phyloP scores from a whole-genome alignment of 352 stramenopile species.

The Globisporangium echinulatum region DNA sequence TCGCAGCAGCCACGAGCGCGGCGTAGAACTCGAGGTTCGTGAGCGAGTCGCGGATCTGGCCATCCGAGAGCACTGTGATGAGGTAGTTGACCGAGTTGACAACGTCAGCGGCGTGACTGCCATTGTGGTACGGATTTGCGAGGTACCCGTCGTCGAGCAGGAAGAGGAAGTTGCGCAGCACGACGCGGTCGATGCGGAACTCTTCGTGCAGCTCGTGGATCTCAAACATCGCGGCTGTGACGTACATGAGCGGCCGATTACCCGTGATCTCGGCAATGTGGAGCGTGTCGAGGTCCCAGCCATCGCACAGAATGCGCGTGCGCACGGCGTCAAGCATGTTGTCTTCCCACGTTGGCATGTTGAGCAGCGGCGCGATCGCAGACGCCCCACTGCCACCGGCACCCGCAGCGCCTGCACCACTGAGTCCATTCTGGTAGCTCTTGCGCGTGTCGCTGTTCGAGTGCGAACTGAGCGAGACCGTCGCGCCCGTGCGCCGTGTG shows the following conservation, averaged over 20 bases:
- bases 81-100: slow-evolving; percentile 83
- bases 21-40: slow-evolving; percentile 83
- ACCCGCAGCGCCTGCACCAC: slow-evolving; percentile 12
- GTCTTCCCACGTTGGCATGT: slow-evolving; percentile 63
- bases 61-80: slow-evolving; percentile 59
- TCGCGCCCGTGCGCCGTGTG: slow-evolving; percentile 38
- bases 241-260: slow-evolving; percentile 72
- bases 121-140: slow-evolving; percentile 78
- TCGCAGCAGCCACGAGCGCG: slow-evolving; percentile 67
- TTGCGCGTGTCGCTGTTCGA: slow-evolving; percentile 57
- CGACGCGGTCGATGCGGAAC: slow-evolving; percentile 66
- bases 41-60: slow-evolving; percentile 65
- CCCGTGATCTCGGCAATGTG: slow-evolving; percentile 62
- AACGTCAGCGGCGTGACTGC: slow-evolving; percentile 68
- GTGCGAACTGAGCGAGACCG: slow-evolving; percentile 62
- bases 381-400: not conserved
- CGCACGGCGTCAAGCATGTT: slow-evolving; percentile 39
- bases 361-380: slow-evolving; percentile 33
- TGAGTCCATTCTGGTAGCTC: slow-evolving; percentile 50
- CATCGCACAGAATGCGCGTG: slow-evolving; percentile 49
- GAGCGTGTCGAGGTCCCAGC: slow-evolving; percentile 67
- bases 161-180: slow-evolving; percentile 74
- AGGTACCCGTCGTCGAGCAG: slow-evolving; percentile 73
- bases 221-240: slow-evolving; percentile 75
- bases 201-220: slow-evolving; percentile 72